These are phyloP conservation scores for Phragmites australis DNA, from an alignment of 176 grass and related monocot genomes.

Conservation along the genomic window DNA sequence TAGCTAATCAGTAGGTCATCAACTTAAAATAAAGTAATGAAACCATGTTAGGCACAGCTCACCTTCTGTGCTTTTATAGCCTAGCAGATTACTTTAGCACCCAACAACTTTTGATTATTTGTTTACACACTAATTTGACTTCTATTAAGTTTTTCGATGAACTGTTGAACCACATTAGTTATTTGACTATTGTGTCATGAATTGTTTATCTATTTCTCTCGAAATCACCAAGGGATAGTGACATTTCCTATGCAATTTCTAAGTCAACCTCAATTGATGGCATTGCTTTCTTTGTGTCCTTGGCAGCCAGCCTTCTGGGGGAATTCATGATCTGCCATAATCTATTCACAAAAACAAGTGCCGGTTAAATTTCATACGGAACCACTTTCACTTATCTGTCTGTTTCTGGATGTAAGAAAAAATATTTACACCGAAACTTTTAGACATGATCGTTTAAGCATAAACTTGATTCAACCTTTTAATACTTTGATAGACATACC, in stretches of 20 bases:
- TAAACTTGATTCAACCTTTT: no score
- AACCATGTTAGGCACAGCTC: constrained; percentile 1
- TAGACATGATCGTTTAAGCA: no score
- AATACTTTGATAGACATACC: no score
- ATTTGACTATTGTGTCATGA: neutral
- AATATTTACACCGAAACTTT: no score
- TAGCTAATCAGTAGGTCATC: constrained; percentile 2
- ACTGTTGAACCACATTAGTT: neutral
- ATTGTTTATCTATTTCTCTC: constrained; percentile 25
- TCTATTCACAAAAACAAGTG: neutral
- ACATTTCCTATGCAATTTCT: constrained; percentile 5
- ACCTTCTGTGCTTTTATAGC: constrained; percentile 12
- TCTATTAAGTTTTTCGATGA: constrained; percentile 21
- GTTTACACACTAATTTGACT: constrained; percentile 13
- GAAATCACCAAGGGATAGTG: constrained; percentile 19
- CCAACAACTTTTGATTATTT: neutral
- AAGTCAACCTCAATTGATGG: constrained; percentile 34
- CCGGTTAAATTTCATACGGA: neutral
- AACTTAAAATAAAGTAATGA: constrained; percentile 24
- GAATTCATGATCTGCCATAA: neutral
- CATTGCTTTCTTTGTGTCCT: constrained; percentile 14
- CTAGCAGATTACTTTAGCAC: neutral
- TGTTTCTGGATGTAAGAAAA: no score
- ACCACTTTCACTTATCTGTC: neutral
- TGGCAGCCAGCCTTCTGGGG: neutral